phyloP scores from a whole-genome alignment of 2,329 filamentous ascomycete genomes.

The Myriosclerotinia duriaeana region DNA sequence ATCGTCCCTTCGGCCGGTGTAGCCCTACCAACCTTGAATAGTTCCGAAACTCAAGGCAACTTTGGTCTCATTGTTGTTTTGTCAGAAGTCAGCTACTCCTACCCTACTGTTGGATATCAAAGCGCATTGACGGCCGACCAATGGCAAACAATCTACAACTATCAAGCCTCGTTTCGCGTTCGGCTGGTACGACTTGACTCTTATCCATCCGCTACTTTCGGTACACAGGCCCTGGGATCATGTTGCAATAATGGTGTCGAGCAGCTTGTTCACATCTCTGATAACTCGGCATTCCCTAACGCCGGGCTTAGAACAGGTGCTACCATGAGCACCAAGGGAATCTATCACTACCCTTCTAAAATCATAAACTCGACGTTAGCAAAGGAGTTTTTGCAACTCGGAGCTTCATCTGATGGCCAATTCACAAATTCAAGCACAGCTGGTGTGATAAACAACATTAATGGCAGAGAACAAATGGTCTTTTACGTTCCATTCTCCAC shows the following conservation, averaged over 20 bases:
- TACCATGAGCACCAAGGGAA: slow-evolving; percentile 49
- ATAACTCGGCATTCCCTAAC: slow-evolving; percentile 53
- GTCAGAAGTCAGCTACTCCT: slow-evolving; percentile 42
- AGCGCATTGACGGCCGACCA: slow-evolving; percentile 51
- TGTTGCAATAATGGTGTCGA: slow-evolving; percentile 51
- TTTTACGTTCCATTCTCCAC: slow-evolving; percentile 53
- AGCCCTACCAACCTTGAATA: slow-evolving; percentile 52
- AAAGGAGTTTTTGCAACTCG: slow-evolving; percentile 56
- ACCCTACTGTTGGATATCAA: slow-evolving; percentile 39
- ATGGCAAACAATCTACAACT: slow-evolving; percentile 56
- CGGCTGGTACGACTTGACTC: slow-evolving; percentile 61
- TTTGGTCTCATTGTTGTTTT: slow-evolving; percentile 53
- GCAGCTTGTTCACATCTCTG: slow-evolving; percentile 51
- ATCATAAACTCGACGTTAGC: slow-evolving; percentile 56
- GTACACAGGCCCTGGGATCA: slow-evolving; percentile 41
- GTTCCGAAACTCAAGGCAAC: slow-evolving; percentile 49
- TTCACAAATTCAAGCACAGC: slow-evolving; percentile 48
- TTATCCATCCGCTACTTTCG: slow-evolving; percentile 53
- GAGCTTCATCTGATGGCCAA: slow-evolving; percentile 42
- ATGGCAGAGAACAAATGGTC: slow-evolving; percentile 59
- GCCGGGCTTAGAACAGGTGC: slow-evolving; percentile 49
- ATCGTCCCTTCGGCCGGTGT: slow-evolving; percentile 53
- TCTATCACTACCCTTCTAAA: slow-evolving; percentile 59
- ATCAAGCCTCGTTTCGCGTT: slow-evolving; percentile 57
- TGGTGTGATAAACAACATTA: slow-evolving; percentile 59